Percentiles rank a stretch among this genome's conserved stretches.
These are phyloP conservation scores for Pseudogymnoascus pannorum DNA, from an alignment of 2,329 filamentous ascomycete species.

Conservation along the genomic window DNA sequence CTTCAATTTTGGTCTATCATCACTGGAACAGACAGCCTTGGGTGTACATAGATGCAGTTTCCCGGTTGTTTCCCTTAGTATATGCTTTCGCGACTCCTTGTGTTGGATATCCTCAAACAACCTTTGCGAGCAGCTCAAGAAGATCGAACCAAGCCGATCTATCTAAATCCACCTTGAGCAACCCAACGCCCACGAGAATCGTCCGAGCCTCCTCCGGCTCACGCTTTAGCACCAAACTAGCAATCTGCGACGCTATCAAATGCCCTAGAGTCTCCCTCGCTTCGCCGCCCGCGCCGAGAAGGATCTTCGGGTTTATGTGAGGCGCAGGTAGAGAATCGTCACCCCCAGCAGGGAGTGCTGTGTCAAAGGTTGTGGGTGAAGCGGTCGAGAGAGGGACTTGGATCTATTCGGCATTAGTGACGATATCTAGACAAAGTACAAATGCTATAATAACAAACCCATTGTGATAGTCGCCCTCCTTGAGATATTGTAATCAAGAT, in stretches of 20 bases:
- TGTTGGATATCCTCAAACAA: slow-evolving; percentile 28
- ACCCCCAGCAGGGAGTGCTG: slow-evolving; percentile 32
- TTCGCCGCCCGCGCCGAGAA: slow-evolving; percentile 75
- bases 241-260: slow-evolving; percentile 83
- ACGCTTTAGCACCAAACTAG: slow-evolving; percentile 66
- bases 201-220: slow-evolving; percentile 57
- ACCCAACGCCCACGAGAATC: slow-evolving; percentile 54
- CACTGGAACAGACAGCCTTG: neutral
- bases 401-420: slow-evolving; percentile 41
- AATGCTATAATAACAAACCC: slow-evolving; percentile 52
- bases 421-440: slow-evolving; percentile 22
- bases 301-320: slow-evolving; percentile 76
- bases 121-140: slow-evolving; percentile 53
- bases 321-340: slow-evolving; percentile 59
- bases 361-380: slow-evolving; percentile 51
- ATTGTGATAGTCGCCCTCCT: slow-evolving; percentile 78
- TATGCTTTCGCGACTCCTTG: neutral
- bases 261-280: slow-evolving; percentile 79
- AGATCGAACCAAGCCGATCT: slow-evolving; percentile 58
- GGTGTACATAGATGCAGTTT: neutral
- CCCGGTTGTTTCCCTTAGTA: neutral
- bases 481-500: slow-evolving; percentile 87
- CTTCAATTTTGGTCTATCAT: neutral
- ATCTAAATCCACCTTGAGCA: slow-evolving; percentile 38
- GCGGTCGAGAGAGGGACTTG: slow-evolving; percentile 72